These are phyloP conservation scores for Onygenales sp. DNA, from an alignment of 2,329 filamentous ascomycete species.

Conservation along the genomic window DNA sequence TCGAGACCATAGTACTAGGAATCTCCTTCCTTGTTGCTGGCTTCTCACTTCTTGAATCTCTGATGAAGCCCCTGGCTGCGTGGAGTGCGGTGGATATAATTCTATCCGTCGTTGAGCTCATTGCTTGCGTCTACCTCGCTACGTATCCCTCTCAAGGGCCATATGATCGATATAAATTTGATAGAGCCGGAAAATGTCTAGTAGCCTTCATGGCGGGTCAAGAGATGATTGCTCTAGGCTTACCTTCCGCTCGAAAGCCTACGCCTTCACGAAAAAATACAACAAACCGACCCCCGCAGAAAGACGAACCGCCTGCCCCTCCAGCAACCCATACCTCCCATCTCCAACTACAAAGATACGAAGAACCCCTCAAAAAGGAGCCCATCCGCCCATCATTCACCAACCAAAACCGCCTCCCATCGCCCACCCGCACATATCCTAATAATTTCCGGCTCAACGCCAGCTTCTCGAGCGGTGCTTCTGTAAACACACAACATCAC, in stretches of 20 bases:
- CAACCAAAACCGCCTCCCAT: not conserved
- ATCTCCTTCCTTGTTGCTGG: slow-evolving; percentile 31
- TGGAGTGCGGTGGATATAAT: slow-evolving; percentile 33
- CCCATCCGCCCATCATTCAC: not conserved
- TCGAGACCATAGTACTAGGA: slow-evolving; percentile 29
- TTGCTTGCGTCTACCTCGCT: slow-evolving; percentile 29
- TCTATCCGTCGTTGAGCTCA: slow-evolving; percentile 28
- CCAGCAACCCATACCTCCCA: not conserved
- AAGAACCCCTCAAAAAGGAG: not conserved
- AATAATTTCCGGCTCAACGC: not conserved
- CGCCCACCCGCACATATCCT: not conserved
- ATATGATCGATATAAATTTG: slow-evolving; percentile 25
- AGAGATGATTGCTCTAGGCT: slow-evolving; percentile 24
- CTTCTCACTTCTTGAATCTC: slow-evolving; percentile 28
- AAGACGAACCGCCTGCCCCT: not conserved
- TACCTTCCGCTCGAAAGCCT: slow-evolving; percentile 9
- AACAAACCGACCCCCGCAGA: not conserved
- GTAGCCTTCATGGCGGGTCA: slow-evolving; percentile 30
- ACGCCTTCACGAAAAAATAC: not conserved
- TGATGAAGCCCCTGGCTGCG: slow-evolving; percentile 26
- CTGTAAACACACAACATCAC: not conserved
- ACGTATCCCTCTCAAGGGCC: slow-evolving; percentile 22
- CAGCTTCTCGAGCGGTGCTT: no score
- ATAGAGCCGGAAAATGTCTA: slow-evolving; percentile 29
- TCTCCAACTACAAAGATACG: not conserved